Percentiles rank a stretch among this genome's conserved stretches.
phyloP scores from a whole-genome alignment of 2,329 filamentous ascomycete genomes.

The Colletotrichum spinosum region DNA sequence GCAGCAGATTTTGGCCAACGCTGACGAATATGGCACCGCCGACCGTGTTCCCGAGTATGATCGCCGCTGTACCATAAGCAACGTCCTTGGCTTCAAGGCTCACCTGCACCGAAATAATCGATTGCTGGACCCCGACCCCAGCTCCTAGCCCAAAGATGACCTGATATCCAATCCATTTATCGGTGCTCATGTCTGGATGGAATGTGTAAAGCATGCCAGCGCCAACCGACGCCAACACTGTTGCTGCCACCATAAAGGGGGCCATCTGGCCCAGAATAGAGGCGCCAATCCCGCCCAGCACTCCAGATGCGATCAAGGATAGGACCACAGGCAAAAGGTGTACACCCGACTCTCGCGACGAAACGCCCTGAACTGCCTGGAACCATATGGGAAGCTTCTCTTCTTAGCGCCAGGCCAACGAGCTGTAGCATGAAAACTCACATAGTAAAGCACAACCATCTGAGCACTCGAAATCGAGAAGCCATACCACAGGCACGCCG shows the following conservation, averaged over 20 bases:
- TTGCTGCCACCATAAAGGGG: conserved; percentile 20
- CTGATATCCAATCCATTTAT: conserved; percentile 33
- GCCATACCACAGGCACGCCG: conserved; percentile 14
- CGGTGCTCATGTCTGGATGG: conserved; percentile 8
- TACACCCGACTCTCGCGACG: conserved; percentile 53
- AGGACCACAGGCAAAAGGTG: conserved; percentile 54
- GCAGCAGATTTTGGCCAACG: conserved; percentile 15
- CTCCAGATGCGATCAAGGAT: conserved; percentile 3
- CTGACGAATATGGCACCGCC: conserved; percentile 22
- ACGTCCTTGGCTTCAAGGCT: conserved; percentile 4
- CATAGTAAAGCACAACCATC: conserved; percentile 26
- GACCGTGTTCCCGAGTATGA: conserved; percentile 18
- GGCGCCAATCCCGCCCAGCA: conserved; percentile 14
- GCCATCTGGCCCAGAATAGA: conserved; percentile 21
- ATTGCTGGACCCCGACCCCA: conserved; percentile 20
- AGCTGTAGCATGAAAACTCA: not conserved
- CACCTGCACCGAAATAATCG: conserved; percentile 14
- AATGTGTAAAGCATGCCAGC: conserved; percentile 20
- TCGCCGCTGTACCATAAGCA: conserved; percentile 11
- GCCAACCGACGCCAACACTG: conserved; percentile 18
- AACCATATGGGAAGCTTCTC: conserved; percentile 56
- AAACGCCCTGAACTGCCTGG: conserved; percentile 55
- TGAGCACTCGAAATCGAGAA: conserved; percentile 10
- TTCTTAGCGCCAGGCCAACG: not conserved
- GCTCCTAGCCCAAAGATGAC: conserved; percentile 19